Percentiles rank a stretch among this genome's conserved stretches.
These are phyloP conservation scores for Candida piceae DNA, from an alignment of 805 yeast genomes.

Conservation along the genomic window DNA sequence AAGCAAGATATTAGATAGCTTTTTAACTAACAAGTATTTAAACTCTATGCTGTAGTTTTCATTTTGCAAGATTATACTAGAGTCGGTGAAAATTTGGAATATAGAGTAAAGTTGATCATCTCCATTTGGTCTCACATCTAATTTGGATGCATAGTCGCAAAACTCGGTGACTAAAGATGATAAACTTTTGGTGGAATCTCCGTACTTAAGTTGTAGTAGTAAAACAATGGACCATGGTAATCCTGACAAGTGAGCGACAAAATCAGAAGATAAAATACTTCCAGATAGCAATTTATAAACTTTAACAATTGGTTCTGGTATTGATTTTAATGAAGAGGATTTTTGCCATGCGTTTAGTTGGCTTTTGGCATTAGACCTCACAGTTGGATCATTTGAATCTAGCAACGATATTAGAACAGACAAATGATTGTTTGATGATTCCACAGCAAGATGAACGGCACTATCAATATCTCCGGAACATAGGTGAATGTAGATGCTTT, in stretches of 20 bases:
- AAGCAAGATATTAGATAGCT: constrained; percentile 20
- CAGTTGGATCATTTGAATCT: constrained; percentile 64
- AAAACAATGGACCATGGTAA: constrained; percentile 66
- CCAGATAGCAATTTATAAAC: constrained; percentile 65
- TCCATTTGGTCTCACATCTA: constrained; percentile 6
- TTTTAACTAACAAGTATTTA: constrained; percentile 22
- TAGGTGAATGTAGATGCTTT: constrained; percentile 44
- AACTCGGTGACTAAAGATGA: constrained; percentile 29
- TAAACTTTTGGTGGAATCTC: constrained; percentile 38
- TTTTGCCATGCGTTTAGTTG: constrained; percentile 68
- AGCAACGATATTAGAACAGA: constrained; percentile 63
- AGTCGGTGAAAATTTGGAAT: constrained; percentile 10
- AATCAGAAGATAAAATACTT: constrained; percentile 27
- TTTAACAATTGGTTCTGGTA: constrained; percentile 52
- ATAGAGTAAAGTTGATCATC: constrained; percentile 12
- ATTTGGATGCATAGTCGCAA: constrained; percentile 5
- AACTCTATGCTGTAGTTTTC: constrained; percentile 14
- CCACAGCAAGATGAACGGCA: constrained; percentile 60
- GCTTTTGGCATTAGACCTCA: constrained; percentile 46
- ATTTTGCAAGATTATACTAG: constrained; percentile 7
- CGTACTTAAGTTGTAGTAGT: constrained; percentile 59
- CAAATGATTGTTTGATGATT: constrained; percentile 62
- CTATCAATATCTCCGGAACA: constrained; percentile 51
- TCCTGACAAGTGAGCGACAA: constrained; percentile 34
- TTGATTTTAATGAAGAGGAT: constrained; percentile 33